Evolutionary conservation across 441 rosid species (phyloP).

Genomic region (Flueggea neowawraea): DNA sequence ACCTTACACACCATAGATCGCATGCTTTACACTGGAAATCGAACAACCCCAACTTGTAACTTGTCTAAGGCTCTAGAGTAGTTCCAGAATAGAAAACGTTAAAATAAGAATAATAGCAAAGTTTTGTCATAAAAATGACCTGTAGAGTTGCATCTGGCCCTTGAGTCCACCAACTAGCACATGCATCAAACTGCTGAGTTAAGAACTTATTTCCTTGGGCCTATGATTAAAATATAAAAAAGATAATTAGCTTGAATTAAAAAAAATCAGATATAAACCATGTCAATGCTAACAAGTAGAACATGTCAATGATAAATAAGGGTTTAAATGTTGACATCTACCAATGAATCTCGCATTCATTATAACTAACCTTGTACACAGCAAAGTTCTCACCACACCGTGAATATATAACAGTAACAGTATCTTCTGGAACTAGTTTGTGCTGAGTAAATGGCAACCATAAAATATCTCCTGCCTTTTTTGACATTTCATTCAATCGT

Average conservation of each 20-base stretch:
- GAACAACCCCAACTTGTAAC: too few relatives aligned
- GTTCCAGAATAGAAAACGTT: background rate
- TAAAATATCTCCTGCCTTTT: conserved; percentile 64
- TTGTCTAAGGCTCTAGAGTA: too few relatives aligned
- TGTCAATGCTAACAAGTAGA: too few relatives aligned
- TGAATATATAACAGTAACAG: conserved; percentile 85
- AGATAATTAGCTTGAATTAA: background rate
- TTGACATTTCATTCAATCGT: conserved; percentile 62
- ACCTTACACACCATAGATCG: too few relatives aligned
- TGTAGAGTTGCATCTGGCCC: conserved; percentile 90
- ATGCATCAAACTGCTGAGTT: conserved; percentile 88
- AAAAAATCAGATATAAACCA: too few relatives aligned
- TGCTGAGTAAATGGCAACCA: conserved; percentile 99
- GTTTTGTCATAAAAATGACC: conserved; percentile 44
- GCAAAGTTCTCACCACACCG: conserved; percentile 89
- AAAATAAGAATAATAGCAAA: conserved; percentile 3
- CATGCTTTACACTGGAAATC: too few relatives aligned
- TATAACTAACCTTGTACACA: conserved; percentile 62
- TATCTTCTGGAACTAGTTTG: conserved; percentile 57
- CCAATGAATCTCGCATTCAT: background rate
- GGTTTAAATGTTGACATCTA: background rate
- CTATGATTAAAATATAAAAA: conserved; percentile 24
- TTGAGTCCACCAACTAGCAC: conserved; percentile 99
- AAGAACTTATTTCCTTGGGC: conserved; percentile 35
- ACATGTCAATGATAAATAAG: too few relatives aligned